Base-by-base conservation (phyloP, 805 yeast species). In the Diddensiella santjacobensis region DNA sequence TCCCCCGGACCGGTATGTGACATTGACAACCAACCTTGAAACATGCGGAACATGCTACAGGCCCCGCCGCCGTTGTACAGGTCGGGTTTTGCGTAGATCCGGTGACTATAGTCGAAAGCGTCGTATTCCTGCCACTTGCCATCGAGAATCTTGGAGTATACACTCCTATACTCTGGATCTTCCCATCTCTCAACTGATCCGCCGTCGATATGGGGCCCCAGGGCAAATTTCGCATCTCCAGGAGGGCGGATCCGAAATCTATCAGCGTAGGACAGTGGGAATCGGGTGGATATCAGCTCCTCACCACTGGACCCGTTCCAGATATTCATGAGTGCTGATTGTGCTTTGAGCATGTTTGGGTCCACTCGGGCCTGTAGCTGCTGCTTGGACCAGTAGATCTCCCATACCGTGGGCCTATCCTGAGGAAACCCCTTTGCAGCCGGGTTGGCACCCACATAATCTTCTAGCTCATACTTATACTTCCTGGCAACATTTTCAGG, bases 1-100 rank as follows among this genome's bases (percentile, higher is more conserved):
- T 68, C 72, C 11, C 66, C 65, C 11, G 69, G 61, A 6, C 63
- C 64, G 10, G 61, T 66, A 10, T 60, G 62, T 11, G 70, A 61
- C 51, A 73, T 57, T 2, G 75, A 64, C 20, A 72, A 49, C 76
- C 77, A 73, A 6, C 77, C 77, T 55, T 73, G 77, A 38, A 71
- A 67, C 11, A 72, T 58, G 44, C 78, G 62, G 55, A 73, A 71
- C 11, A 63, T 64, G 19, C 70, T 59, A 49, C 71, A 68, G n/a
- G 54, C 53, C 4, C 53, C 51, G 4, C 44, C 57, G n/a, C 57
- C 55, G 13, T 60, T 59, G 1, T 71, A 70, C 22, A 56, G 8
- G 5, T 42, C 57, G 1, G 71, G 69, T 19, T 55, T 51, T 10
- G 48, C 10, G 69, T 58, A 51, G 10, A 66, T 60, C 22, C 76